Percentiles rank a stretch among this genome's conserved stretches.
Evolutionary conservation across 2,329 filamentous ascomycete species (phyloP).

Genomic region (Penicillium sumatraense): DNA sequence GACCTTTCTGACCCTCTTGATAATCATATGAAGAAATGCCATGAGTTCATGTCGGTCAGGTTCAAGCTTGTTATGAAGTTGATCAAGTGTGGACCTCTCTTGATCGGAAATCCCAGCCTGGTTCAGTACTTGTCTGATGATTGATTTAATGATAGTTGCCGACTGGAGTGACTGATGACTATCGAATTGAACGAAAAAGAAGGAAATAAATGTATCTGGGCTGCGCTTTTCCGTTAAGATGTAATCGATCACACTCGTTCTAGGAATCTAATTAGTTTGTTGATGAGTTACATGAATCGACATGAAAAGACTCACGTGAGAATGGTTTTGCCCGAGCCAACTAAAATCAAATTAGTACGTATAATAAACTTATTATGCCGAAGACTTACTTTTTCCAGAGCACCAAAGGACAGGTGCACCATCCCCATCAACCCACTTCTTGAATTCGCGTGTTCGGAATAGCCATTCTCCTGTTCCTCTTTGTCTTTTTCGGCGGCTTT

Average conservation of each 20-base stretch:
- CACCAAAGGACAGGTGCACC: not conserved
- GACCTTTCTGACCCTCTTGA: not conserved
- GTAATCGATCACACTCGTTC: not conserved
- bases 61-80: not conserved
- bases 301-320: not conserved
- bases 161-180: not conserved
- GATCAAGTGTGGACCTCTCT: not conserved
- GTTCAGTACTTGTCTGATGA: not conserved
- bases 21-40: not conserved
- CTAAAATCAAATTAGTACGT: not conserved
- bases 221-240: not conserved
- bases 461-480: conserved; percentile 4
- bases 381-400: conserved; percentile 4
- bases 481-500: conserved; percentile 2
- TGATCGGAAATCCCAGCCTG: not conserved
- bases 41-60: not conserved
- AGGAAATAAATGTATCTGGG: not conserved
- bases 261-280: not conserved
- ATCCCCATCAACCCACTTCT: not conserved
- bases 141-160: not conserved
- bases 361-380: not conserved
- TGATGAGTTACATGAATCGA: not conserved
- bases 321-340: not conserved
- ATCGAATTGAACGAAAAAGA: conserved; percentile 3
- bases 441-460: not conserved